These are phyloP conservation scores for Caloboletus inedulis DNA, from an alignment of 1,284 basidiomycete species.

Conservation along the genomic window DNA sequence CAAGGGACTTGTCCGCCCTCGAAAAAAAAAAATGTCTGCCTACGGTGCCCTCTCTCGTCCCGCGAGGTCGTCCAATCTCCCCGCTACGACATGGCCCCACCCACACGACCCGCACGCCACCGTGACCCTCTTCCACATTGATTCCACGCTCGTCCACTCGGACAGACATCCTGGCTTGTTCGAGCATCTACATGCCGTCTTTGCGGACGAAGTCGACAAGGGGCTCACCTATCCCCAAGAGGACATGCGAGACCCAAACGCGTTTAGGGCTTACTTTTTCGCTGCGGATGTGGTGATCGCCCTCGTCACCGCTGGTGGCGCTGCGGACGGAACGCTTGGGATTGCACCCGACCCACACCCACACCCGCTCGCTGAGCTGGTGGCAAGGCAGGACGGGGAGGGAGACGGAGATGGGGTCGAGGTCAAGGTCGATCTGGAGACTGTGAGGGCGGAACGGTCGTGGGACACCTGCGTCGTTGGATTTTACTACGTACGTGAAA, in stretches of 20 bases:
- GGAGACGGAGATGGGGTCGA: constrained; percentile 11
- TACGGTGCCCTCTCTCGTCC: constrained; percentile 43
- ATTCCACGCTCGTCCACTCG: constrained; percentile 39
- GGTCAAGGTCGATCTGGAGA: constrained; percentile 40
- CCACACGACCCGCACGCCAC: constrained; percentile 20
- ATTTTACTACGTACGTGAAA: constrained; percentile 69
- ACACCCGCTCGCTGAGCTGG: not conserved
- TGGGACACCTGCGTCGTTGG: constrained; percentile 76
- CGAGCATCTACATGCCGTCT: constrained; percentile 59
- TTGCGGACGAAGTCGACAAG: constrained; percentile 71
- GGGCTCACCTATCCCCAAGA: constrained; percentile 87
- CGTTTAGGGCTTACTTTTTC: constrained; percentile 74
- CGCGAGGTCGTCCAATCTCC: constrained; percentile 31
- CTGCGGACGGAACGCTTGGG: not conserved
- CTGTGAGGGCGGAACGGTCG: constrained; percentile 44
- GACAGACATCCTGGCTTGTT: constrained; percentile 46
- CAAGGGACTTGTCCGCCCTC: not conserved
- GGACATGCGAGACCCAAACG: constrained; percentile 47
- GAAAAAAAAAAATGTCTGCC: constrained; percentile 35
- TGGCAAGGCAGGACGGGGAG: constrained; percentile 7
- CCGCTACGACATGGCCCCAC: constrained; percentile 34
- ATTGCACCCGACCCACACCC: not conserved
- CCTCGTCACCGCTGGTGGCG: constrained; percentile 37
- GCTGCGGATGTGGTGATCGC: constrained; percentile 75
- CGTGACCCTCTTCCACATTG: constrained; percentile 63